phyloP scores from a whole-genome alignment of 768 basidiomycete genomes.

The Mycena rebaudengoi region DNA sequence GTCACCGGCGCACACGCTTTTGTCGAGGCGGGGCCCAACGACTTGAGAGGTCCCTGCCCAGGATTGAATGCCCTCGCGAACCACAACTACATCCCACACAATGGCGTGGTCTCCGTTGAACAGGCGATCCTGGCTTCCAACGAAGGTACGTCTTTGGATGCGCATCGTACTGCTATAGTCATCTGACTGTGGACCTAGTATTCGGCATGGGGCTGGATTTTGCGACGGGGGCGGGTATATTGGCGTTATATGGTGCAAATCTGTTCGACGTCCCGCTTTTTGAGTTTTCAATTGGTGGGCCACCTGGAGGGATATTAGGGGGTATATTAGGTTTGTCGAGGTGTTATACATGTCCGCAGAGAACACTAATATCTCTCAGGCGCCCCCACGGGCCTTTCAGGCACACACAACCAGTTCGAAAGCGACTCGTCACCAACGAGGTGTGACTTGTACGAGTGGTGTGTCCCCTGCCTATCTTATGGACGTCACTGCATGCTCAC shows the following conservation, averaged over 20 bases:
- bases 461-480: background rate
- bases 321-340: background rate
- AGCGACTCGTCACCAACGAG: background rate
- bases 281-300: background rate
- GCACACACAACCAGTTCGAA: conserved; percentile 18
- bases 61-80: conserved; percentile 12
- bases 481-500: background rate
- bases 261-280: background rate
- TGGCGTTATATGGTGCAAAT: background rate
- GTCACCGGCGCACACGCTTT: background rate
- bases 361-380: background rate
- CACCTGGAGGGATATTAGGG: background rate
- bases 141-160: background rate
- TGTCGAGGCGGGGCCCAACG: background rate
- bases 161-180: background rate
- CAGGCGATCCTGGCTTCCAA: background rate
- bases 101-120: background rate
- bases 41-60: conserved; percentile 10
- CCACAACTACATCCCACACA: conserved; percentile 4
- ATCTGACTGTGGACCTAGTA: background rate
- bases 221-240: background rate
- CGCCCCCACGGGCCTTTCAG: background rate
- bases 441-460: conserved; percentile 4
- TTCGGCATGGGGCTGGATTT: background rate
- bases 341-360: no score